phyloP scores from a whole-genome alignment of 192 early-diverging fungal species.

The Entomortierella chlamydospora region DNA sequence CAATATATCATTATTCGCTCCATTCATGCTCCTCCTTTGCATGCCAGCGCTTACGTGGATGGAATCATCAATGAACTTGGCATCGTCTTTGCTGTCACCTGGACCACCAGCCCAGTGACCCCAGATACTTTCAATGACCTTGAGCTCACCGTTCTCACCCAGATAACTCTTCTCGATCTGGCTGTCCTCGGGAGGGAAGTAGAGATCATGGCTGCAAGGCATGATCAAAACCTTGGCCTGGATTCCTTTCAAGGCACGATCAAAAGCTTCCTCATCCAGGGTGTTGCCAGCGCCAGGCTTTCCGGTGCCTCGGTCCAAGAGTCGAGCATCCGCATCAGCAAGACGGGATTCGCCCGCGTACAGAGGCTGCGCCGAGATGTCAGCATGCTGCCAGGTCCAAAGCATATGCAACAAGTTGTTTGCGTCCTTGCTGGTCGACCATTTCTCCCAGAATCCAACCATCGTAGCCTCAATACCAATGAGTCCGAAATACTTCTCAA shows the following conservation, averaged over 20 bases:
- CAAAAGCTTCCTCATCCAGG: slow-evolving; percentile 25
- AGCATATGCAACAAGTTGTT: slow-evolving; percentile 40
- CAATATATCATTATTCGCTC: no score
- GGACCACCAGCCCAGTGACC: slow-evolving; percentile 32
- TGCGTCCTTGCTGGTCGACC: slow-evolving; percentile 35
- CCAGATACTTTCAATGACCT: slow-evolving; percentile 42
- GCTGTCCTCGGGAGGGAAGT: slow-evolving; percentile 42
- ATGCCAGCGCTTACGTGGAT: slow-evolving; percentile 36
- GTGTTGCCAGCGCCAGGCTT: slow-evolving; percentile 10
- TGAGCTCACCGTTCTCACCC: slow-evolving; percentile 31
- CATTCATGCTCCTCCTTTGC: no score
- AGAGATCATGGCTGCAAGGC: slow-evolving; percentile 20
- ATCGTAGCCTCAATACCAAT: slow-evolving; percentile 13
- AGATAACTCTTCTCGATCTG: slow-evolving; percentile 36
- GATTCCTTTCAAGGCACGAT: slow-evolving; percentile 23
- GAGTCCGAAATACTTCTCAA: slow-evolving; percentile 30
- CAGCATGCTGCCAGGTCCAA: slow-evolving; percentile 33
- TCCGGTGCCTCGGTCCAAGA: slow-evolving; percentile 7
- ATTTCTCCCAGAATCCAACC: slow-evolving; percentile 39
- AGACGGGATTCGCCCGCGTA: slow-evolving; percentile 29
- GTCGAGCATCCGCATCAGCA: neutral
- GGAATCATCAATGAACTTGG: slow-evolving; percentile 22
- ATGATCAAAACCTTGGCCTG: slow-evolving; percentile 23
- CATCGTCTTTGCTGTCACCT: slow-evolving; percentile 22
- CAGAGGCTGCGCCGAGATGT: slow-evolving; percentile 25